Evolutionary conservation across 352 stramenopile genomes (phyloP).

Genomic region (Peronospora belbahrii): DNA sequence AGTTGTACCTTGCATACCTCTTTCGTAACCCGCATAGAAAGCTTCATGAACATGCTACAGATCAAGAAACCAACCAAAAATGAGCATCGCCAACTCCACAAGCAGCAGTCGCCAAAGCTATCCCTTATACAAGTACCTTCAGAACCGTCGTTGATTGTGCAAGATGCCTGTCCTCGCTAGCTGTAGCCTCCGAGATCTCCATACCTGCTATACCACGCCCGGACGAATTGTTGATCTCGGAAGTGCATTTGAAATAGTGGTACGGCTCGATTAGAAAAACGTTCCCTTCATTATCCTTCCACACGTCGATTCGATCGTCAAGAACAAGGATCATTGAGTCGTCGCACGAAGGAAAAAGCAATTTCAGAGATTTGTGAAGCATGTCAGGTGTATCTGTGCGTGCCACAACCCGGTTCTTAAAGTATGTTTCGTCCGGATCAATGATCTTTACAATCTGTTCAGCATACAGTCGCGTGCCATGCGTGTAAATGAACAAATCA

Average conservation of each 20-base stretch:
- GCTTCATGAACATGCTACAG: conserved; percentile 43
- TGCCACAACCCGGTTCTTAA: conserved; percentile 83
- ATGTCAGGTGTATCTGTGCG: conserved; percentile 83
- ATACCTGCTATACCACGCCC: conserved; percentile 37
- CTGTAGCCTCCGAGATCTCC: conserved; percentile 28
- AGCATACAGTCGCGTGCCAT: conserved; percentile 90
- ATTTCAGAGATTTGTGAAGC: conserved; percentile 81
- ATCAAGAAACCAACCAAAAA: background rate
- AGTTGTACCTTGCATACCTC: conserved; percentile 36
- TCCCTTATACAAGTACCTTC: conserved; percentile 24
- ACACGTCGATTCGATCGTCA: conserved; percentile 81
- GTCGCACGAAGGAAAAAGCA: conserved; percentile 79
- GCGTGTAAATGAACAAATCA: conserved; percentile 94
- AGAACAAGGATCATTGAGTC: conserved; percentile 85
- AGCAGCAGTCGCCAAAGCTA: background rate
- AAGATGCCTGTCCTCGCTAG: conserved; percentile 41
- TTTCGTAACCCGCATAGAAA: conserved; percentile 52
- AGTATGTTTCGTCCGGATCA: conserved; percentile 69
- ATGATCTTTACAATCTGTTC: conserved; percentile 92
- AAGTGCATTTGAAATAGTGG: conserved; percentile 73
- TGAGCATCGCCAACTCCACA: background rate
- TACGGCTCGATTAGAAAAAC: conserved; percentile 84
- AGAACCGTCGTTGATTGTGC: conserved; percentile 47
- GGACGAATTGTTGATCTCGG: conserved; percentile 81
- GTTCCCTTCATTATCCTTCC: conserved; percentile 84